Evolutionary conservation across 1,284 basidiomycete species (phyloP), one percentile per base, ranked within the genome.

Genomic region (Pisolithus thermaeus): DNA sequence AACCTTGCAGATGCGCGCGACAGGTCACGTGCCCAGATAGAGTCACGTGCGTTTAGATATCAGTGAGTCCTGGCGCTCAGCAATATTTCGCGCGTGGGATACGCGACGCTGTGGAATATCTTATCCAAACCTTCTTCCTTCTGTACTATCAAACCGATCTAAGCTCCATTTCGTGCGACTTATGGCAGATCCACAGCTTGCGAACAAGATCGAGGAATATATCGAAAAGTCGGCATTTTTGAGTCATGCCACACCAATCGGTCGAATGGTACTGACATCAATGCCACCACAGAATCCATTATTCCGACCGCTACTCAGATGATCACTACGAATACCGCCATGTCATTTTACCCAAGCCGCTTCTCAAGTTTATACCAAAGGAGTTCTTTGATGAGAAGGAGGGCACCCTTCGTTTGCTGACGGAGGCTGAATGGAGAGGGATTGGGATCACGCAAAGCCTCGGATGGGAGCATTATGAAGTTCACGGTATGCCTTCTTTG

Each of bases 401-500:
- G 58, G 90, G 90, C 6, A 83, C 88, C 5, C 77, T 97, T 52
- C 82, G 94, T 7, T 81, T 97, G 50, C 73, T 97, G 50, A 73
- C 79, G 4, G 95, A 97, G 67, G 70, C 80, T 40, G 95, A 98
- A 71, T 98, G 95, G 95, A 79, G 95, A 65, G 90, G 90, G 1
- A 94, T 98, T 54, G 95, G 95, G 11, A 97, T 97, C 63, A 92
- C 90, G 30, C 95, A 97, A 70, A 94, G 91, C 69, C 74, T 96
- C 46, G 95, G 95, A 9, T 98, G 95, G 95, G 90, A 94, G 66
- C 94, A 97, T 64, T 97, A 97, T 62, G 95, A 96, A 74, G 92
- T 97, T 37, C 95, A 97, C 66, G 90, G 92, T 93, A 61, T 46
- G 7, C 30, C 23, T 25, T 18, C 23, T 30, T 12, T 40, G n/a